Percentiles rank a stretch among this genome's conserved stretches.
These are phyloP conservation scores for Vitis vinifera DNA, from an alignment of 164 flowering plant genomes.

Conservation along the genomic window ASM3070453v1 NC_081818.1:27199001-27199500, in stretches of 20 bases:
- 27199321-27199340: too few species aligned
- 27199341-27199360: too few species aligned
- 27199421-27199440: conserved; percentile 52
- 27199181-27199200: too few species aligned
- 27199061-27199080: neutral
- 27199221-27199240: too few species aligned
- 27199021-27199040: conserved; percentile 64
- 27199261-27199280: too few species aligned
- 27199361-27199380: conserved; percentile 47
- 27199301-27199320: too few species aligned
- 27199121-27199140: neutral
- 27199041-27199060: conserved; percentile 24
- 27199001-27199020: conserved; percentile 52
- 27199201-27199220: too few species aligned
- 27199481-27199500: conserved; percentile 40
- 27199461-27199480: conserved; percentile 46
- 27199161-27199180: too few species aligned
- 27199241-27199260: too few species aligned
- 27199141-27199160: too few species aligned
- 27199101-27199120: neutral
- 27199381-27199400: conserved; percentile 68
- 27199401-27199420: conserved; percentile 70
- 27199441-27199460: conserved; percentile 52
- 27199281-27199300: too few species aligned
- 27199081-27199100: neutral